Conservation (phyloP, 306 rosid genomes). For the Dryas drummondii region DNA sequence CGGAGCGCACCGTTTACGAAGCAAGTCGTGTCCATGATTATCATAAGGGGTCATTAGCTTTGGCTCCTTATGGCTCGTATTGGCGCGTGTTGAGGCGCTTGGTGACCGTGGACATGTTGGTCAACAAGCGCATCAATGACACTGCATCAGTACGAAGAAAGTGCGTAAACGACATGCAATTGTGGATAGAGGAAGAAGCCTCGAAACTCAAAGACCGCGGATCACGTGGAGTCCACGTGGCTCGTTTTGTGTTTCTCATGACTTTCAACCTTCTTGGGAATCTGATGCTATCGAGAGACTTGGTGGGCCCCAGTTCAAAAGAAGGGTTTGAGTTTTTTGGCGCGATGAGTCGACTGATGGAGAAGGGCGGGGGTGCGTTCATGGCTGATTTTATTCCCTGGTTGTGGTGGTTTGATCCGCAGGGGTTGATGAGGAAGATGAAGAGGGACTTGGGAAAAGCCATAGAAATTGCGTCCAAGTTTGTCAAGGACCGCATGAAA, state of each 20-base stretch:
- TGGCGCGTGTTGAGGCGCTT: conserved; percentile 58
- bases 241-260: conserved; percentile 51
- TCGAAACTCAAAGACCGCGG: background rate
- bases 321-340: conserved; percentile 46
- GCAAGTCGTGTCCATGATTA: conserved; percentile 40
- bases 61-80: conserved; percentile 50
- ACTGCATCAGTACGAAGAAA: conserved; percentile 22
- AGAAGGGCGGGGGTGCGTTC: conserved; percentile 47
- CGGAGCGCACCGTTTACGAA: conserved; percentile 23
- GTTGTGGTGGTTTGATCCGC: conserved; percentile 13
- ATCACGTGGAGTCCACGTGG: conserved; percentile 43
- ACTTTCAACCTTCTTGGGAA: conserved; percentile 57
- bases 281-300: conserved; percentile 51
- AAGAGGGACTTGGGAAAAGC: conserved; percentile 48
- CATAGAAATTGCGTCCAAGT: conserved; percentile 32
- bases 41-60: conserved; percentile 42
- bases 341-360: conserved; percentile 45
- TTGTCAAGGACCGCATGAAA: conserved; percentile 37
- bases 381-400: conserved; percentile 21
- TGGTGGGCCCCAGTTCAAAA: conserved; percentile 42
- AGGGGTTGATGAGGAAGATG: conserved; percentile 31
- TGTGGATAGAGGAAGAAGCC: conserved; percentile 52
- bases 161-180: conserved; percentile 47
- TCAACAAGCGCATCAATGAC: conserved; percentile 47
- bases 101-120: conserved; percentile 48